Evolutionary conservation across 2,329 filamentous ascomycete species (phyloP).

Genomic region (Neonectria sp.): DNA sequence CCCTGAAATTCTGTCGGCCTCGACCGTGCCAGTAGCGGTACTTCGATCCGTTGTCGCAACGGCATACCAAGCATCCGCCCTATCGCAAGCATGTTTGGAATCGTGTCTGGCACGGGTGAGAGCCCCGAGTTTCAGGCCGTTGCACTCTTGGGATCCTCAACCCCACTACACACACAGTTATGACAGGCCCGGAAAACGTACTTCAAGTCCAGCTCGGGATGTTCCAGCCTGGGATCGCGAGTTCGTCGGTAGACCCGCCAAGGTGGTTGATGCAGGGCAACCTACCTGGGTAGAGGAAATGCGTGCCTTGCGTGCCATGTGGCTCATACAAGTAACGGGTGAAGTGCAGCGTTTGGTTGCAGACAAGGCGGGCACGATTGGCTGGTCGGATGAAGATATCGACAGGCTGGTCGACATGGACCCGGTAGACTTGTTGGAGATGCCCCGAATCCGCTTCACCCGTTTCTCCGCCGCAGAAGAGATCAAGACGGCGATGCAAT

Average conservation of each 20-base stretch:
- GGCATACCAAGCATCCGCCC: conserved; percentile 34
- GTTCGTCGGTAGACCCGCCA: conserved; percentile 16
- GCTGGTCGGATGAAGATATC: conserved; percentile 26
- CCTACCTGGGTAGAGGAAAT: conserved; percentile 45
- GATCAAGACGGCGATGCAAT: conserved; percentile 22
- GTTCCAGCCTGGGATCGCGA: conserved; percentile 28
- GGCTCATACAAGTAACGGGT: conserved; percentile 35
- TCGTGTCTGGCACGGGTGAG: conserved; percentile 34
- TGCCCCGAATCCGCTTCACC: neutral
- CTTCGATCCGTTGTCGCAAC: conserved; percentile 38
- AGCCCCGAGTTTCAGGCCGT: conserved; percentile 33
- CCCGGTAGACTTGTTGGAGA: conserved; percentile 8
- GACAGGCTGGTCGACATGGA: conserved; percentile 9
- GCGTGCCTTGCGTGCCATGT: conserved; percentile 40
- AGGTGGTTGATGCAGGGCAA: conserved; percentile 29
- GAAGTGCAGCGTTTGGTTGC: conserved; percentile 22
- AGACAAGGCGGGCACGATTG: conserved; percentile 2
- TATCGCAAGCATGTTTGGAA: conserved; percentile 39
- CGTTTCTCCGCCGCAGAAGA: conserved; percentile 12
- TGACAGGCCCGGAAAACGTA: neutral
- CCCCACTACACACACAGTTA: conserved; percentile 15
- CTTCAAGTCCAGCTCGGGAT: neutral
- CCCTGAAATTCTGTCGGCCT: conserved; percentile 4
- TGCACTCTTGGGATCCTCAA: conserved; percentile 20
- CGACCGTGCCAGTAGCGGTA: conserved; percentile 3